Conservation (phyloP, 1,284 basidiomycete genomes). For the Sphagnurus paluster region DNA sequence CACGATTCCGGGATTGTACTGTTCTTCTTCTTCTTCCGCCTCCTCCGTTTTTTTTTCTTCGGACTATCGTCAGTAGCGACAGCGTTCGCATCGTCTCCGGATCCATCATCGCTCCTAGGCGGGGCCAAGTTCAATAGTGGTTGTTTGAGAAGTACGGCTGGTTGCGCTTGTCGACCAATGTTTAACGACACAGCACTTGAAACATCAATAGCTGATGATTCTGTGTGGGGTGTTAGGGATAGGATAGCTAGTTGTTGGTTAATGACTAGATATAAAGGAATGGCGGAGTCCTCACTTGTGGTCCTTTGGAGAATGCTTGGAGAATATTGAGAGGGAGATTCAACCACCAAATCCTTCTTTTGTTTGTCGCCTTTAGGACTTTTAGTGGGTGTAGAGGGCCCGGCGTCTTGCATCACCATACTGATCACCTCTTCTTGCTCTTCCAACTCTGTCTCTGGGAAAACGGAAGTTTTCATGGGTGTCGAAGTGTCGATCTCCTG, state of each 20-base stretch:
- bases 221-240: background rate
- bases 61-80: conserved; percentile 29
- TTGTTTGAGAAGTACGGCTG: conserved; percentile 27
- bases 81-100: conserved; percentile 24
- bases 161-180: conserved; percentile 13
- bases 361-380: conserved; percentile 11
- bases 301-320: background rate
- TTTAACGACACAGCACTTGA: conserved; percentile 7
- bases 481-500: background rate
- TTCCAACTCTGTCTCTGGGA: conserved; percentile 4
- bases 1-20: too few species aligned
- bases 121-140: conserved; percentile 59
- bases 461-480: background rate
- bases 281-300: background rate
- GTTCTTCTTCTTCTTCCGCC: conserved; percentile 53
- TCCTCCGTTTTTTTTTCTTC: conserved; percentile 52
- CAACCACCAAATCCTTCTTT: too few species aligned
- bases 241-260: background rate
- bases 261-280: background rate
- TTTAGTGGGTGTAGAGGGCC: conserved; percentile 6
- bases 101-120: conserved; percentile 33
- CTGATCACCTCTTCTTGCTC: conserved; percentile 7
- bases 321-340: background rate
- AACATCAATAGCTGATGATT: conserved; percentile 3
- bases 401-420: conserved; percentile 5